Percentiles rank a stretch among this genome's conserved stretches.
Evolutionary conservation across 2,329 filamentous ascomycete genomes (phyloP).

Genomic region (Xylariaceae sp.): DNA sequence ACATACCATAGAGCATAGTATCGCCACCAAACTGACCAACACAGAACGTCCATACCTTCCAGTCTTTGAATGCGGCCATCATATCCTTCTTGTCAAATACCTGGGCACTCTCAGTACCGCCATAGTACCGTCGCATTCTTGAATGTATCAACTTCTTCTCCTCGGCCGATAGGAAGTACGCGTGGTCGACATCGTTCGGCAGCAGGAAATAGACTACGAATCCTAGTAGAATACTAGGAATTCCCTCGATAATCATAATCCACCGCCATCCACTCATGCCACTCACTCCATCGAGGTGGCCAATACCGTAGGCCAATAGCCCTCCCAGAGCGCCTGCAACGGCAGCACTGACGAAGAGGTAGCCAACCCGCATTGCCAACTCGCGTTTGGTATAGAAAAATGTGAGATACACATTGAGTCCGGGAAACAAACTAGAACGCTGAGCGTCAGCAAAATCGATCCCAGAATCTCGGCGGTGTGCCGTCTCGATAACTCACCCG

Average conservation of each 20-base stretch:
- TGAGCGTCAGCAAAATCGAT: background rate
- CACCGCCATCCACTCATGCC: slow-evolving; percentile 70
- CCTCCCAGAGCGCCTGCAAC: slow-evolving; percentile 71
- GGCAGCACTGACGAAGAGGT: slow-evolving; percentile 69
- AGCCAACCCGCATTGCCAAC: slow-evolving; percentile 69
- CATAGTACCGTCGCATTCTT: slow-evolving; percentile 41
- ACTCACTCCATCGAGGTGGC: slow-evolving; percentile 65
- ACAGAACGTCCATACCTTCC: slow-evolving; percentile 72
- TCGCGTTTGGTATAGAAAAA: slow-evolving; percentile 75
- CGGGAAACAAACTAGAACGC: slow-evolving; percentile 21
- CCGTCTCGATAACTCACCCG: slow-evolving; percentile 8
- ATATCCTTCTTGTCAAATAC: slow-evolving; percentile 60
- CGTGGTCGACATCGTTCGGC: slow-evolving; percentile 59
- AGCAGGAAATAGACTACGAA: slow-evolving; percentile 55
- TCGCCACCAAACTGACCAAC: slow-evolving; percentile 70
- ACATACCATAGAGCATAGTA: slow-evolving; percentile 66
- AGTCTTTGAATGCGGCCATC: slow-evolving; percentile 65
- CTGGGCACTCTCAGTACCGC: slow-evolving; percentile 45
- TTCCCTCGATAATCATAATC: slow-evolving; percentile 60
- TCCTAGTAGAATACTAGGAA: slow-evolving; percentile 52
- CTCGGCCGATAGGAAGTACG: slow-evolving; percentile 56
- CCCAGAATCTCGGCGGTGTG: background rate
- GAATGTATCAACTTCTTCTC: slow-evolving; percentile 54
- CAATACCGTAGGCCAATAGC: slow-evolving; percentile 70
- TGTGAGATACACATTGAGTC: slow-evolving; percentile 48